A percentile compares a stretch with the other conserved stretches of the same genome.
Evolutionary conservation across 2,329 filamentous ascomycete species (phyloP).

Genomic region (Diaporthe helianthi): DNA sequence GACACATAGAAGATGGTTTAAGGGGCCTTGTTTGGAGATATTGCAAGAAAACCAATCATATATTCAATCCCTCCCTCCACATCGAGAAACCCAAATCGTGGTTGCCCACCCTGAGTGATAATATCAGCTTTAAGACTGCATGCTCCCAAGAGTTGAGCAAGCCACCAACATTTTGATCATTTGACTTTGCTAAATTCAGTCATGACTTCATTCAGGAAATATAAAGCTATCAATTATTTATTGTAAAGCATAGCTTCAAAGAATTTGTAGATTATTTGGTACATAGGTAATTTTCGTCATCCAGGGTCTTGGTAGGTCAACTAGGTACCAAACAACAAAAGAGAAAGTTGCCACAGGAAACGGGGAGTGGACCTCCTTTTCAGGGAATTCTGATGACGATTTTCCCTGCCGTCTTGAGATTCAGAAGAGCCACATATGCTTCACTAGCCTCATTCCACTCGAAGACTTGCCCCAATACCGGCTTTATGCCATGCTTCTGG

Average conservation of each 20-base stretch:
- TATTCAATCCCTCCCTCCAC: too few species aligned
- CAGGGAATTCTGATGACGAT: neutral
- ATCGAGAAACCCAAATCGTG: neutral
- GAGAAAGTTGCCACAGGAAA: neutral
- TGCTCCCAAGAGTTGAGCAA: too few species aligned
- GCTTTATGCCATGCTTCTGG: neutral
- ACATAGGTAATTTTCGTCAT: too few species aligned
- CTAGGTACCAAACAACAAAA: neutral
- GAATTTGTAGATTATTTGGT: too few species aligned
- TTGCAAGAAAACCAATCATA: too few species aligned
- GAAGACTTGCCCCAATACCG: neutral
- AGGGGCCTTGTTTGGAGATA: neutral
- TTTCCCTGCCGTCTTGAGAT: neutral
- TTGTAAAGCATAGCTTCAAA: too few species aligned
- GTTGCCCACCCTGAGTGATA: neutral
- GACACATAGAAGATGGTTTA: neutral
- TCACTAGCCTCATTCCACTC: constrained; percentile 3
- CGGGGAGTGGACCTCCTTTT: neutral
- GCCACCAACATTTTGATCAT: neutral
- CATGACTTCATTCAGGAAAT: neutral
- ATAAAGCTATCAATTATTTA: neutral
- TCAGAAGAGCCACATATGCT: constrained; percentile 1
- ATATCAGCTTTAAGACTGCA: neutral
- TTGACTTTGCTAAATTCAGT: neutral
- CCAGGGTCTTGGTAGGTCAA: too few species aligned